phyloP scores from a whole-genome alignment of 2,329 filamentous ascomycete species.

The Cryphonectria nitschkei region DNA sequence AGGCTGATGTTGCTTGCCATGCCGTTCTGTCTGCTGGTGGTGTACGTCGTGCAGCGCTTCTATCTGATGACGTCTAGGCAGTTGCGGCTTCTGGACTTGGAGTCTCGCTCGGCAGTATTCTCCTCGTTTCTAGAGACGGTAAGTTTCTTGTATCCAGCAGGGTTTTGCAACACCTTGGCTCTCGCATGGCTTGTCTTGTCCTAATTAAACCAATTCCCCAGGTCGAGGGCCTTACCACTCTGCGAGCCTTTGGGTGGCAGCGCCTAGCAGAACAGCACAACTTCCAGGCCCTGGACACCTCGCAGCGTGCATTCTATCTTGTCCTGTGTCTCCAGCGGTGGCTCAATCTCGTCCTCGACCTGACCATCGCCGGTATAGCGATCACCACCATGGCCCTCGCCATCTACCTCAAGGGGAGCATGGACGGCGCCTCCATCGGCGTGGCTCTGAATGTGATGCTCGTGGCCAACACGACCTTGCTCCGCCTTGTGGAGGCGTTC shows the following conservation, averaged over 20 bases:
- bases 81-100: conserved; percentile 58
- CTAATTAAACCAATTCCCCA: neutral
- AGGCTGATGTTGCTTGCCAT: conserved; percentile 50
- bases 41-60: conserved; percentile 53
- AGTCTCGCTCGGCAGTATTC: conserved; percentile 54
- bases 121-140: conserved; percentile 46
- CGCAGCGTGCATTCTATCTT: conserved; percentile 54
- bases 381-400: conserved; percentile 39
- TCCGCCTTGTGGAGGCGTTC: conserved; percentile 39
- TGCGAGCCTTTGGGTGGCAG: conserved; percentile 54
- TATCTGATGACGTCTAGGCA: conserved; percentile 62
- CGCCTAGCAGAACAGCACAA: conserved; percentile 32
- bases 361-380: conserved; percentile 52
- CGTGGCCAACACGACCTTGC: conserved; percentile 41
- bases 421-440: conserved; percentile 39
- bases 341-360: conserved; percentile 55
- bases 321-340: conserved; percentile 56
- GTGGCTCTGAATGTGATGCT: conserved; percentile 43
- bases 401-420: conserved; percentile 29
- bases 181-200: neutral
- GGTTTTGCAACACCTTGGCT: neutral
- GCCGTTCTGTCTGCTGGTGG: conserved; percentile 45
- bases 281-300: conserved; percentile 43
- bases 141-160: conserved; percentile 28
- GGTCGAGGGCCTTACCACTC: conserved; percentile 37